Evolutionary conservation across 768 basidiomycete species (phyloP), one percentile per base, ranked within the genome.

Genomic region (Pisolithus albus): DNA sequence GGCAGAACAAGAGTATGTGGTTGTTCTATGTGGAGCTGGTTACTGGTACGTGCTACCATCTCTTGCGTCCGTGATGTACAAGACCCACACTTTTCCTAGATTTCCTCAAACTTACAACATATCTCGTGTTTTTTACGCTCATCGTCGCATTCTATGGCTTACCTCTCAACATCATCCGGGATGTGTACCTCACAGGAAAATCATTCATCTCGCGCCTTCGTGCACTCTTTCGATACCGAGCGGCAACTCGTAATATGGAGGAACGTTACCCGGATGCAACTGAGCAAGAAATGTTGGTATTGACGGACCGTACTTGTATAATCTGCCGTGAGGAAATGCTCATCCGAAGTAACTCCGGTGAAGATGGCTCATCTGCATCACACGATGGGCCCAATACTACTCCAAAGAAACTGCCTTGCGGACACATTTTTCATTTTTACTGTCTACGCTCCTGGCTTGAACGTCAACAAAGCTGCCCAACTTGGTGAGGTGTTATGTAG

Each of bases 1-100:
- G 96, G 96, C 94, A 99, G 68, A 87, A 93, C 63, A 98, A 97
- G 76, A 92, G 90, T 73, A 94, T 97, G 84, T 94, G 84, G 76
- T 75, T 88, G 8, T 97, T 96, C 72, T 98, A 97, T 64, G 83
- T 97, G 52, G 96, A 98, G 63, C 71, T 98, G 48, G 75, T 77
- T 24, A 94, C 93, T 39, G 93, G 95, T 94, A 56, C 44, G 82
- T 69, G 18, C 41, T 49, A 10, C 30, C 19, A 44, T 45, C 41
- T 7, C 49, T 45, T 49, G 32, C 47, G 49, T 47, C 23, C 10
- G 30, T 15, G 34, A 41, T 7, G 40, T 52, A 54, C 45, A 54
- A 43, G 57, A 47, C 19, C 57, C 46, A 21, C 48, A 45, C 24
- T 42, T n/a, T 45, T 45, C 47, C 32, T 54, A 97, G 95, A 98